phyloP scores from a whole-genome alignment of 495 filamentous ascomycete genomes.

The Penicillium coprophilum region DNA sequence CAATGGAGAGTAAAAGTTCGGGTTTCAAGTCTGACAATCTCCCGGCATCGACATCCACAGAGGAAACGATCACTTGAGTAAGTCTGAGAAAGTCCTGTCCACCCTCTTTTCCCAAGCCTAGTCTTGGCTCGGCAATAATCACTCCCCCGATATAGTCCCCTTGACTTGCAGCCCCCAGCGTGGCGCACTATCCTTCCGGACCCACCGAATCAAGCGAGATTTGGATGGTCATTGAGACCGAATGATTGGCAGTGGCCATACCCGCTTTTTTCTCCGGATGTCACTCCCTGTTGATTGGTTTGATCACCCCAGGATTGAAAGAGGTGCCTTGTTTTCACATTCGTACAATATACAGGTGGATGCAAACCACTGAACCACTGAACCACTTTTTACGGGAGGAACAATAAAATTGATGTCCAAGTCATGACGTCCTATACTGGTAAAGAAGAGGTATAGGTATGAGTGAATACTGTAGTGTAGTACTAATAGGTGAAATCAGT shows the following conservation, averaged over 20 bases:
- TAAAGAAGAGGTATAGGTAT: no score
- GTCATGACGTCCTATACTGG: conserved; percentile 35
- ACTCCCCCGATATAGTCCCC: conserved; percentile 1
- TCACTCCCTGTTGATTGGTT: conserved; percentile 28
- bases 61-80: background rate
- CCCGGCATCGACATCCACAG: conserved; percentile 17
- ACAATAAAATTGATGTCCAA: conserved; percentile 17
- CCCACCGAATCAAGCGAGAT: conserved; percentile 31
- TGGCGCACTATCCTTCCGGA: conserved; percentile 13
- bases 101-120: background rate
- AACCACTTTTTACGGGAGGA: conserved; percentile 8
- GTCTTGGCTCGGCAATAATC: conserved; percentile 1
- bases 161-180: conserved; percentile 11
- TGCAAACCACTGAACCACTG: no score
- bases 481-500: background rate
- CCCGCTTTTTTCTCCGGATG: conserved; percentile 35
- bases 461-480: no score
- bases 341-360: conserved; percentile 9
- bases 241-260: conserved; percentile 11
- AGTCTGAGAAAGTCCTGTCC: background rate
- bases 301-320: conserved; percentile 29
- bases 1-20: conserved; percentile 9
- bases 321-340: conserved; percentile 19
- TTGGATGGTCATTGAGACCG: conserved; percentile 26
- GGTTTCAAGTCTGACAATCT: conserved; percentile 17